Evolutionary conservation across 305 asterid genomes (phyloP).

Genomic region (Fraxinus ornus): DNA sequence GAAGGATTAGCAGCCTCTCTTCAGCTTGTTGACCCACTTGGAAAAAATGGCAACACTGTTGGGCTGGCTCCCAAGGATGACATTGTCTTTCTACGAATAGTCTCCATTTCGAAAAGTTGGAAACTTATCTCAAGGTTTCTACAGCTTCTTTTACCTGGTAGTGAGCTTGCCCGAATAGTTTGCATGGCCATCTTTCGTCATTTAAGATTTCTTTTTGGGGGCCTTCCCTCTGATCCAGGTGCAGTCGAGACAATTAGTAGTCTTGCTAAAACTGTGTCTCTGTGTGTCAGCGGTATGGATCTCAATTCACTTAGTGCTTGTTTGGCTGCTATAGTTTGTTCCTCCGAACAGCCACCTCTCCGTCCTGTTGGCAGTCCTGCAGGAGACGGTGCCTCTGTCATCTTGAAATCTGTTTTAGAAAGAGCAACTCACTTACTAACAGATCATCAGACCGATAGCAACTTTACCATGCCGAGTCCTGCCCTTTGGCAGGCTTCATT

Average conservation of each 20-base stretch:
- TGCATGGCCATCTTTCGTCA: conserved; percentile 95
- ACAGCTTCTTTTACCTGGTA: conserved; percentile 73
- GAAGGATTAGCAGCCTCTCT: conserved; percentile 94
- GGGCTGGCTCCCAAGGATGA: conserved; percentile 76
- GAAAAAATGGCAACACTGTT: conserved; percentile 56
- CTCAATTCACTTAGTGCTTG: conserved; percentile 89
- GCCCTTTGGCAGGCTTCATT: conserved; percentile 96
- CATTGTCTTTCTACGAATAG: conserved; percentile 70
- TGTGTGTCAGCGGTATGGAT: conserved; percentile 67
- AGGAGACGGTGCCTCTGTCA: conserved; percentile 88
- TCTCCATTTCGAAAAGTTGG: conserved; percentile 80
- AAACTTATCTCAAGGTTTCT: conserved; percentile 81
- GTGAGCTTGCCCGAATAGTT: conserved; percentile 81
- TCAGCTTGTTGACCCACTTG: conserved; percentile 89
- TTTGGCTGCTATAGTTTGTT: conserved; percentile 95
- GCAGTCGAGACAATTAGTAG: conserved; percentile 47
- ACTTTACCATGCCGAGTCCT: conserved; percentile 61
- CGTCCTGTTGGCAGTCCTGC: conserved; percentile 84
- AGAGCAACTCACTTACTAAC: conserved; percentile 67
- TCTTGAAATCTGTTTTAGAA: conserved; percentile 77
- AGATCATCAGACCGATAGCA: conserved; percentile 54
- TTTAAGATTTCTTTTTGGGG: conserved; percentile 76
- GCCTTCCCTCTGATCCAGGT: conserved; percentile 62
- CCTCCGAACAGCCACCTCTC: conserved; percentile 92
- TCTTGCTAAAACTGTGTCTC: conserved; percentile 61